These are phyloP conservation scores for Aureobasidium sp. DNA, from an alignment of 2,329 filamentous ascomycete genomes.

Conservation along the genomic window DNA sequence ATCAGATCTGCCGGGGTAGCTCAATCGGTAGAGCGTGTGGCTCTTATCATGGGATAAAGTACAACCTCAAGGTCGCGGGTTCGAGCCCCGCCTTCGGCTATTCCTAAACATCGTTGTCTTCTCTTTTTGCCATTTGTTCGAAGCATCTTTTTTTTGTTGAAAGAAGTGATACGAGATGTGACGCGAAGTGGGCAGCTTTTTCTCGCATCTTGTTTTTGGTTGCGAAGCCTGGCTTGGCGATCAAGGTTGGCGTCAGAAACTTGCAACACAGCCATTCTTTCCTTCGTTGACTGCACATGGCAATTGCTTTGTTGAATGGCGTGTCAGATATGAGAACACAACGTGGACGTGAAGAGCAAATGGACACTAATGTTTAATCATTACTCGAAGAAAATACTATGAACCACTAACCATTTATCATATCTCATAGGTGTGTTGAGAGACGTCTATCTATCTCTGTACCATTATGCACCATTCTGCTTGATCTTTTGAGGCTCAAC, in stretches of 20 bases:
- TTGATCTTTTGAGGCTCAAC: constrained; percentile 64
- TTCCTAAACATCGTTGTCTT: neutral
- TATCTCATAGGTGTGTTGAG: neutral
- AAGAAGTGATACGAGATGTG: neutral
- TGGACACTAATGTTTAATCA: neutral
- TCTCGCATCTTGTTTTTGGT: neutral
- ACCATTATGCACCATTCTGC: constrained; percentile 13
- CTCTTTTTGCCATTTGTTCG: neutral
- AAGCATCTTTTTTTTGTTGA: neutral
- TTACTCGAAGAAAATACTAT: neutral
- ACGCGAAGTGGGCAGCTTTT: neutral
- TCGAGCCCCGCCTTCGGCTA: constrained; percentile 15
- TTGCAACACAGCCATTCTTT: no score
- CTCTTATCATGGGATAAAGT: constrained; percentile 29
- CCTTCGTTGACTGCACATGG: no score
- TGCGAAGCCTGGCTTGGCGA: neutral
- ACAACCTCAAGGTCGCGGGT: constrained; percentile 13
- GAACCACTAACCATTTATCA: neutral
- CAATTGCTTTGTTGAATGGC: no score
- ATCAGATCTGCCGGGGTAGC: constrained; percentile 34
- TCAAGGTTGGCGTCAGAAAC: neutral
- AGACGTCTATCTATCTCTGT: neutral
- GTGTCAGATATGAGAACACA: no score
- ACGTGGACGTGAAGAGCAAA: neutral
- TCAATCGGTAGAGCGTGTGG: constrained; percentile 43